Conservation (phyloP, 768 basidiomycete genomes). For the Leucocoprinus sp. region DNA sequence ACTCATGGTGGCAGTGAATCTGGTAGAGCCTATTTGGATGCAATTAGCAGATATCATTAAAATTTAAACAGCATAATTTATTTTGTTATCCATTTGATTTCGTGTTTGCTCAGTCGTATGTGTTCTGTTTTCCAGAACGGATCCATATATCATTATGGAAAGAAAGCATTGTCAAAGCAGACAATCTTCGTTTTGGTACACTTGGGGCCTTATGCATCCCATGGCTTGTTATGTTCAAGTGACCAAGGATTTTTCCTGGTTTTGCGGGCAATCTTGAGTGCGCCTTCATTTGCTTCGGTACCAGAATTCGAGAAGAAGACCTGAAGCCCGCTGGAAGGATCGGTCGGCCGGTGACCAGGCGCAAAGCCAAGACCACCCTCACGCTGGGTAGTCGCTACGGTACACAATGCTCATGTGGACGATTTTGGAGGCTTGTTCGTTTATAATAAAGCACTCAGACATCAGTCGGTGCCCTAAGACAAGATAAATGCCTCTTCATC, state of each 20-base stretch:
- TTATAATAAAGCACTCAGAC: slow-evolving; percentile 30
- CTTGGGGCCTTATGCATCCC: slow-evolving; percentile 41
- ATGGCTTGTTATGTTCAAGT: slow-evolving; percentile 19
- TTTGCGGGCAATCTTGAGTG: slow-evolving; percentile 89
- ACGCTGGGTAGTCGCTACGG: slow-evolving; percentile 70
- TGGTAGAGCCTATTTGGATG: slow-evolving; percentile 32
- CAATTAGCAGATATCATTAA: slow-evolving; percentile 31
- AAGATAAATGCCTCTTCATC: slow-evolving; percentile 62
- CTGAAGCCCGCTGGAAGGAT: slow-evolving; percentile 30
- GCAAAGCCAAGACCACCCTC: slow-evolving; percentile 81
- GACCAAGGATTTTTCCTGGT: slow-evolving; percentile 80
- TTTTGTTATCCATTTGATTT: too few relatives aligned
- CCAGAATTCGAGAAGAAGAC: slow-evolving; percentile 95
- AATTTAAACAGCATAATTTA: too few relatives aligned
- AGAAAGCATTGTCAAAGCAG: slow-evolving; percentile 88
- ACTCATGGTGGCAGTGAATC: slow-evolving; percentile 23
- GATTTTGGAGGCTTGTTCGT: slow-evolving; percentile 66
- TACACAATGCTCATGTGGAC: slow-evolving; percentile 88
- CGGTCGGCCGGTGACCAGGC: slow-evolving; percentile 9
- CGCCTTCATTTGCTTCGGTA: slow-evolving; percentile 97
- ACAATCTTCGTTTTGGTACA: slow-evolving; percentile 68
- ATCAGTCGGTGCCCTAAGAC: slow-evolving; percentile 2
- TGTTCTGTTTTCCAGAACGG: too few relatives aligned
- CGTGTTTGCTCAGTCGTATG: too few relatives aligned
- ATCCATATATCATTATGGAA: too few relatives aligned